Conservation (phyloP, 2,329 filamentous ascomycete genomes). For the Mycosphaerella arachidis region DNA sequence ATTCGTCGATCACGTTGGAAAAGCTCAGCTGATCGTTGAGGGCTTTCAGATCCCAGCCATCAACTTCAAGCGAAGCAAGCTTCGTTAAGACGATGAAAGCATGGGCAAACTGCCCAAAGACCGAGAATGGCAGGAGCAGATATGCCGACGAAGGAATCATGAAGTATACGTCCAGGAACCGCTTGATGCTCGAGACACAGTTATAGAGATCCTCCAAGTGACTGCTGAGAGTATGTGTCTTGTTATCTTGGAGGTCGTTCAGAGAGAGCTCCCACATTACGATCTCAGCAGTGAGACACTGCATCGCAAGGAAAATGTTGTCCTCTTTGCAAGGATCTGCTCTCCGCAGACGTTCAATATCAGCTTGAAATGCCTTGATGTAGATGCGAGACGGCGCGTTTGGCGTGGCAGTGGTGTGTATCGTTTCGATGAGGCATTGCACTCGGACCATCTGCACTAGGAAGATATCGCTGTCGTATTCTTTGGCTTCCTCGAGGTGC, state of each 20-base stretch:
- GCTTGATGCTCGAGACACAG: slow-evolving; percentile 23
- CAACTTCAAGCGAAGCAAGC: slow-evolving; percentile 27
- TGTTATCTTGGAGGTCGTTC: slow-evolving; percentile 25
- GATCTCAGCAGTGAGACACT: slow-evolving; percentile 27
- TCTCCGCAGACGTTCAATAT: slow-evolving; percentile 22
- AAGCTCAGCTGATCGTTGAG: slow-evolving; percentile 22
- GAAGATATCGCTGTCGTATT: slow-evolving; percentile 28
- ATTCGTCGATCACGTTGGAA: slow-evolving; percentile 19
- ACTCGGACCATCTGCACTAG: slow-evolving; percentile 29
- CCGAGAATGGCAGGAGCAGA: slow-evolving; percentile 26
- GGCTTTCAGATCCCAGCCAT: slow-evolving; percentile 28
- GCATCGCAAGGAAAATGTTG: slow-evolving; percentile 23
- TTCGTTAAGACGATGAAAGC: slow-evolving; percentile 28
- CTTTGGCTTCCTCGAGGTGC: slow-evolving; percentile 20
- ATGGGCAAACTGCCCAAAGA: slow-evolving; percentile 30
- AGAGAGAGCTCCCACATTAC: slow-evolving; percentile 26
- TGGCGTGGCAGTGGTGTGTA: slow-evolving; percentile 20
- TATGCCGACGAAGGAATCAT: slow-evolving; percentile 24
- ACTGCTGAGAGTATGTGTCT: slow-evolving; percentile 15
- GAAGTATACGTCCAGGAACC: slow-evolving; percentile 26
- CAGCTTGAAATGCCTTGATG: slow-evolving; percentile 25
- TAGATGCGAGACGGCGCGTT: slow-evolving; percentile 27
- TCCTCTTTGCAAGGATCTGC: slow-evolving; percentile 15
- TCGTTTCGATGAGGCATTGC: slow-evolving; percentile 27
- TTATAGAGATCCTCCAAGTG: slow-evolving; percentile 27